A percentile compares a stretch with the other conserved stretches of the same genome.
Evolutionary conservation across 2,329 filamentous ascomycete genomes (phyloP).

Genomic region (Acrocalymma vagum): DNA sequence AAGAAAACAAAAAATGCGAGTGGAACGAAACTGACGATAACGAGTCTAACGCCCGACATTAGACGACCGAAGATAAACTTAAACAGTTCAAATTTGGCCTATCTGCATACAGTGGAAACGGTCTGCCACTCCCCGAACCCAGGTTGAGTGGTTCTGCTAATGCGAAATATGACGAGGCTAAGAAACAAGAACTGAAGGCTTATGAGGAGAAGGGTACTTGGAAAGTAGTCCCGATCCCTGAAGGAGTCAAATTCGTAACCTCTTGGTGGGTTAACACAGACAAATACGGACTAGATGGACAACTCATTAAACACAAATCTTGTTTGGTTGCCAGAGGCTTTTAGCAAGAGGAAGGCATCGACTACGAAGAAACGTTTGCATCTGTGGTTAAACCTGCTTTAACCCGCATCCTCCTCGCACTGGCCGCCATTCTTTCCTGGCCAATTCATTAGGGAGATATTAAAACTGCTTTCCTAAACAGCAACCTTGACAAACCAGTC

Average conservation of each 20-base stretch:
- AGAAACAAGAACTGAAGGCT: slow-evolving; percentile 4
- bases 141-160: neutral
- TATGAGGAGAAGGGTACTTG: slow-evolving; percentile 5
- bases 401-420: too few relatives aligned
- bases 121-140: neutral
- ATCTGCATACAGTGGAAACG: neutral
- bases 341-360: too few relatives aligned
- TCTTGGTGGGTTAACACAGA: too few relatives aligned
- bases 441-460: too few relatives aligned
- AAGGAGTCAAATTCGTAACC: neutral
- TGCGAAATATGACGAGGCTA: slow-evolving; percentile 2
- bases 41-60: neutral
- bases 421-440: too few relatives aligned
- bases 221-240: slow-evolving; percentile 1
- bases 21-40: neutral
- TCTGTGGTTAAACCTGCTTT: too few relatives aligned
- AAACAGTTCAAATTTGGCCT: slow-evolving; percentile 3
- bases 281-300: too few relatives aligned
- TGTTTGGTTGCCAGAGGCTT: too few relatives aligned
- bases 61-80: neutral
- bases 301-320: too few relatives aligned
- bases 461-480: too few relatives aligned
- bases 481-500: too few relatives aligned
- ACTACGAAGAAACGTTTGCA: too few relatives aligned
- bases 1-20: neutral